Conservation (phyloP, 208 protist genomes). For the Angomonas deanei region DNA sequence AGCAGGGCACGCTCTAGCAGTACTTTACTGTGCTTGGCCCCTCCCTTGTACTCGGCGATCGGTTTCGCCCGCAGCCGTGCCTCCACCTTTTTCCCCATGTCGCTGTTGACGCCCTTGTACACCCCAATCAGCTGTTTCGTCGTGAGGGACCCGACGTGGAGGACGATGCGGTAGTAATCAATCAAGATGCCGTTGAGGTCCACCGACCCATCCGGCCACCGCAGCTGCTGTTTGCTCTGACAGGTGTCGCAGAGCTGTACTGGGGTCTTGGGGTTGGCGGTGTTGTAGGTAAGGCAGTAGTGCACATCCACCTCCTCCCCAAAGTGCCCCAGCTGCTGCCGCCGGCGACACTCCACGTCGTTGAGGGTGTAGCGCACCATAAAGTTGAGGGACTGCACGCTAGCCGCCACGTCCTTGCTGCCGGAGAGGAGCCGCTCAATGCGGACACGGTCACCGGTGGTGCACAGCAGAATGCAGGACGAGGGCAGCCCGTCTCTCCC, state of each 20-base stretch:
- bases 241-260: conserved; percentile 82
- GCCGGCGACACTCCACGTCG: conserved; percentile 80
- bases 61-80: conserved; percentile 65
- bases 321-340: conserved; percentile 84
- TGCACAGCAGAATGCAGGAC: conserved; percentile 76
- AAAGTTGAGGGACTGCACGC: conserved; percentile 56
- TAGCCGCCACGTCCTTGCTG: conserved; percentile 70
- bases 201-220: conserved; percentile 40
- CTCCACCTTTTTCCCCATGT: conserved; percentile 75
- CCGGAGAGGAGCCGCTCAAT: conserved; percentile 79
- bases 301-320: conserved; percentile 67
- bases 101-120: conserved; percentile 54
- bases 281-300: conserved; percentile 41
- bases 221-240: conserved; percentile 47
- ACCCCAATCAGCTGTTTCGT: conserved; percentile 74
- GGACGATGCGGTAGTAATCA: conserved; percentile 61
- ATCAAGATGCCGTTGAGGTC: conserved; percentile 43
- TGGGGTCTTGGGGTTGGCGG: neutral
- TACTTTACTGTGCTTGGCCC: conserved; percentile 31
- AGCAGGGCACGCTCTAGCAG: conserved; percentile 71
- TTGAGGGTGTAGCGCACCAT: conserved; percentile 83
- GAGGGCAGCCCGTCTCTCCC: conserved; percentile 92
- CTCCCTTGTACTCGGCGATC: conserved; percentile 77
- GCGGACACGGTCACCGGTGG: conserved; percentile 55
- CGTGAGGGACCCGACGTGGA: conserved; percentile 68